Conservation (phyloP, 2,329 filamentous ascomycete genomes). For the Berkeleyomyces rouxiae region DNA sequence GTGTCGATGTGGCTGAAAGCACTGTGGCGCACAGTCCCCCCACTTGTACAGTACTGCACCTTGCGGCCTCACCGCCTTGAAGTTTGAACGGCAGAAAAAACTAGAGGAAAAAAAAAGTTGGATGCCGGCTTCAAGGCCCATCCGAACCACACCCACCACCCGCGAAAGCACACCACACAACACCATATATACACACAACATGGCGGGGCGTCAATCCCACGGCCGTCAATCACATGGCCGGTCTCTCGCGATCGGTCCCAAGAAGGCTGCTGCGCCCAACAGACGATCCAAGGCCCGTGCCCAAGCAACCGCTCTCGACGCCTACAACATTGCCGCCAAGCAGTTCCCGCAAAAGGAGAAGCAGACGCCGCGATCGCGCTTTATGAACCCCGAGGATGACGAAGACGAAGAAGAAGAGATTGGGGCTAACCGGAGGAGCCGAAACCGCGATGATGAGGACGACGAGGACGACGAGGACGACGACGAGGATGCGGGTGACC, state of each 20-base stretch:
- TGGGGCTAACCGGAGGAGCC: slow-evolving; percentile 23
- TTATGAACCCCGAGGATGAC: slow-evolving; percentile 29
- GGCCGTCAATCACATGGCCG: slow-evolving; percentile 32
- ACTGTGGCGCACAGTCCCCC: slow-evolving; percentile 7
- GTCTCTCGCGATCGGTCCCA: slow-evolving; percentile 20
- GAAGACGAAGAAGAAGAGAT: slow-evolving; percentile 15
- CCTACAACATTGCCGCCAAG: slow-evolving; percentile 40
- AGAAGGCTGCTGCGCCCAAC: slow-evolving; percentile 10
- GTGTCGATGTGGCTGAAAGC: neutral
- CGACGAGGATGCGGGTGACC: slow-evolving; percentile 32
- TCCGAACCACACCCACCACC: neutral
- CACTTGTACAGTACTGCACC: slow-evolving; percentile 10
- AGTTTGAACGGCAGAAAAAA: slow-evolving; percentile 15
- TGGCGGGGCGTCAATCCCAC: slow-evolving; percentile 44
- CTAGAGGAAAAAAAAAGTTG: slow-evolving; percentile 2
- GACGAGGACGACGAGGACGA: slow-evolving; percentile 36
- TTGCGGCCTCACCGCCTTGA: slow-evolving; percentile 10
- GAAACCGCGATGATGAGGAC: slow-evolving; percentile 28
- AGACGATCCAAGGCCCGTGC: slow-evolving; percentile 34
- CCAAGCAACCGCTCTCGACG: slow-evolving; percentile 36
- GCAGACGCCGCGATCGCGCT: slow-evolving; percentile 33
- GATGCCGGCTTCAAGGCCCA: neutral
- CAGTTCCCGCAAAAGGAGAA: slow-evolving; percentile 32
- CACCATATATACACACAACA: slow-evolving; percentile 18
- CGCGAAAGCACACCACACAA: neutral